A percentile compares a stretch with the other conserved stretches of the same genome.
Evolutionary conservation across 345 rosid genomes (phyloP).

Genomic region (Gossypium herbaceum): DNA sequence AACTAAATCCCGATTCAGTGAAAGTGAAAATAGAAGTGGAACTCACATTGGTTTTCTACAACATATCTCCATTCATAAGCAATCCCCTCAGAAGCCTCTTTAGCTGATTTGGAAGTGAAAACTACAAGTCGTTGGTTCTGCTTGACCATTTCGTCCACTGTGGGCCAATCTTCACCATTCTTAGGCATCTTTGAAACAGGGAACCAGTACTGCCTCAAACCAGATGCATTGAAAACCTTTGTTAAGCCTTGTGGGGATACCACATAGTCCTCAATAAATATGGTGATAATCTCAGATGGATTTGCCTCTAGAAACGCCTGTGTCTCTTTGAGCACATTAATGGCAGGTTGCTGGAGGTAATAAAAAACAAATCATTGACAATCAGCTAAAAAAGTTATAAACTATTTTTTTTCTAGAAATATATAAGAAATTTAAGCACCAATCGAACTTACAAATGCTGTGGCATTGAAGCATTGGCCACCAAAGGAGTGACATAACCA

Average conservation of each 20-base stretch:
- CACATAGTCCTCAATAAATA: constrained; percentile 93
- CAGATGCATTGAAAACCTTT: constrained; percentile 78
- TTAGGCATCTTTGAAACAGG: constrained; percentile 83
- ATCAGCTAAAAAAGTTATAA: neutral
- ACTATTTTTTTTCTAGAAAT: too few species aligned
- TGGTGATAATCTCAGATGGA: constrained; percentile 80
- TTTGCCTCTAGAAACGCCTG: constrained; percentile 59
- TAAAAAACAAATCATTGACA: neutral
- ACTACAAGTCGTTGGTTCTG: constrained; percentile 79
- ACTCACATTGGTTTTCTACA: constrained; percentile 81
- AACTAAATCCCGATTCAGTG: too few species aligned
- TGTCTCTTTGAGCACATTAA: constrained; percentile 71
- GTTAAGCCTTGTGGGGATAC: constrained; percentile 64
- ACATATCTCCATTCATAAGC: constrained; percentile 91
- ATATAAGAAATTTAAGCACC: neutral
- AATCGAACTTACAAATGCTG: constrained; percentile 73
- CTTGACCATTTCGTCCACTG: constrained; percentile 78
- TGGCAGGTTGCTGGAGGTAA: constrained; percentile 72
- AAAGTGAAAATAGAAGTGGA: neutral
- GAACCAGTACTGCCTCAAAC: constrained; percentile 57
- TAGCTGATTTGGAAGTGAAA: constrained; percentile 66
- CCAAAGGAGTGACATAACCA: constrained; percentile 87
- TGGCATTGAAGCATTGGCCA: constrained; percentile 65
- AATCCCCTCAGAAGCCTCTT: constrained; percentile 86
- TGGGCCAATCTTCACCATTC: constrained; percentile 86